Percentiles rank a stretch among this genome's conserved stretches.
phyloP scores from a whole-genome alignment of 495 filamentous ascomycete genomes.

The Hypomontagnella monticulosa region DNA sequence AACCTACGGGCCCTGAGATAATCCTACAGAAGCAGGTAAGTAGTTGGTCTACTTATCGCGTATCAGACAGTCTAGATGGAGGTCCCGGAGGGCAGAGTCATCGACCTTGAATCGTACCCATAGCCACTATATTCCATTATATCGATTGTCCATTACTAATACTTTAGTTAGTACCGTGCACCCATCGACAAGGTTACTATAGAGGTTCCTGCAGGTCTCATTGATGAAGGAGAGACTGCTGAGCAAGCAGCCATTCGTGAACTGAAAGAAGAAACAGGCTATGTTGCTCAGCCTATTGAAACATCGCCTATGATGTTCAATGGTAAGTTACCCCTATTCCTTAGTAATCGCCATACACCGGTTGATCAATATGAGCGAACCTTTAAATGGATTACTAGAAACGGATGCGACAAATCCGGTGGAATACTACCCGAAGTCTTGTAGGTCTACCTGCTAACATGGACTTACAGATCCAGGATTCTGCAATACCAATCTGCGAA shows the following conservation, averaged over 20 bases:
- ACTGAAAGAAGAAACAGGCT: slow-evolving; percentile 93
- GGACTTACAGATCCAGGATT: slow-evolving; percentile 69
- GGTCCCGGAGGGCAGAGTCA: neutral
- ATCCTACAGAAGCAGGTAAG: slow-evolving; percentile 79
- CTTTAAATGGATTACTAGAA: neutral
- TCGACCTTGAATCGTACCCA: neutral
- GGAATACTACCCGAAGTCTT: too few relatives aligned
- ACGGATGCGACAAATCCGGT: too few relatives aligned
- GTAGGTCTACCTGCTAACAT: neutral
- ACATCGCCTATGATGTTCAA: slow-evolving; percentile 86
- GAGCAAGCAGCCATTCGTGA: slow-evolving; percentile 87
- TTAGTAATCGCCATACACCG: neutral
- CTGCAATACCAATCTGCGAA: slow-evolving; percentile 86
- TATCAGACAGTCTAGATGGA: neutral
- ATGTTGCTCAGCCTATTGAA: slow-evolving; percentile 73
- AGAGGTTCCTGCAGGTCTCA: slow-evolving; percentile 86
- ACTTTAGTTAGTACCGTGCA: slow-evolving; percentile 67
- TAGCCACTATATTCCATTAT: neutral
- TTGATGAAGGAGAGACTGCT: slow-evolving; percentile 82
- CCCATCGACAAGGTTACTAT: slow-evolving; percentile 81
- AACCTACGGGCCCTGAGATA: slow-evolving; percentile 74
- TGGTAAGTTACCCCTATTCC: slow-evolving; percentile 56
- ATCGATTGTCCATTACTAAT: neutral
- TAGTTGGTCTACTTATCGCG: neutral
- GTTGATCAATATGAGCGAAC: neutral